Conservation (phyloP, 148 eudicot genomes). For the Fagopyrum homotropicum region DNA sequence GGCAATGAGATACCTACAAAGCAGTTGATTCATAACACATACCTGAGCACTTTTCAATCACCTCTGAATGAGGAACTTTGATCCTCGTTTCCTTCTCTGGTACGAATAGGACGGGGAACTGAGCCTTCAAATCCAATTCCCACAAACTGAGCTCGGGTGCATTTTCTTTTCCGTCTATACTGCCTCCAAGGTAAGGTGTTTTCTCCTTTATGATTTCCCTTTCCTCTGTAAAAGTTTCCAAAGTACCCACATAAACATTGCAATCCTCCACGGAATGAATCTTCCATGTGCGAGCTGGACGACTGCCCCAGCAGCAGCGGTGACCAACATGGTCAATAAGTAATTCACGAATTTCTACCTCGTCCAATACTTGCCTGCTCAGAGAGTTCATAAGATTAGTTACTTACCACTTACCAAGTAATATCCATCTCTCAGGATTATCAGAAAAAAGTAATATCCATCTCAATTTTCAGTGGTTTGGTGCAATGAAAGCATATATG, state of each 20-base stretch:
- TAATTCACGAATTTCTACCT: conserved; percentile 88
- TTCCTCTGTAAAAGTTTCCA: conserved; percentile 87
- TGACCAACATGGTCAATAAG: conserved; percentile 95
- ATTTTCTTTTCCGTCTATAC: conserved; percentile 50
- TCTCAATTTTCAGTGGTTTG: neutral
- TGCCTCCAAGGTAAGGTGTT: conserved; percentile 54
- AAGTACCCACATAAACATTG: conserved; percentile 94
- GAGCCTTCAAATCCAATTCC: conserved; percentile 89
- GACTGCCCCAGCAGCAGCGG: conserved; percentile 98
- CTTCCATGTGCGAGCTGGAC: conserved; percentile 90
- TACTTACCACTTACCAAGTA: too few species aligned
- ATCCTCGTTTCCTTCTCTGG: conserved; percentile 63
- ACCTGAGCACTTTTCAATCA: conserved; percentile 84
- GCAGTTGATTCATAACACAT: conserved; percentile 12
- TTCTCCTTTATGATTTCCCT: conserved; percentile 60
- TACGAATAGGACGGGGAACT: conserved; percentile 74
- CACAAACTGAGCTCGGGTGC: conserved; percentile 78
- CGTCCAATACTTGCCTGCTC: conserved; percentile 74
- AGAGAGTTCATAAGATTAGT: neutral
- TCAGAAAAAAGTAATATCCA: neutral
- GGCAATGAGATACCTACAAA: neutral
- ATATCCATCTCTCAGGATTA: neutral
- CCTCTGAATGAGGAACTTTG: conserved; percentile 81
- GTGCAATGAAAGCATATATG: neutral
- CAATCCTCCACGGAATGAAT: conserved; percentile 86